Evolutionary conservation across 306 rosid species (phyloP).

Genomic region (Calophaca sinica): DNA sequence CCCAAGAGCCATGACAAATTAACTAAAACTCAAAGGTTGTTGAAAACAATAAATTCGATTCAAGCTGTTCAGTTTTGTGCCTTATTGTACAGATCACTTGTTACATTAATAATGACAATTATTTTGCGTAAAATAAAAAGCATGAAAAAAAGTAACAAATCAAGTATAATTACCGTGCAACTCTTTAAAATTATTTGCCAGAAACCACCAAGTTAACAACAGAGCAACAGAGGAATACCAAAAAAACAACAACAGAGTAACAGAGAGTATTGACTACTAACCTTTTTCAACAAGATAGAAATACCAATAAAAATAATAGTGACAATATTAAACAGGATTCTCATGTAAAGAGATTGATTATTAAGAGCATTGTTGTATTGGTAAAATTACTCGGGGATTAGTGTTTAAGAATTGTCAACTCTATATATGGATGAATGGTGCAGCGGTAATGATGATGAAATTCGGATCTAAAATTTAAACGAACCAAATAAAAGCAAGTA

Average conservation of each 20-base stretch:
- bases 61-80: neutral
- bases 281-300: neutral
- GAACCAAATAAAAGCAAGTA: neutral
- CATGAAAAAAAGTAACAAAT: neutral
- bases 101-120: neutral
- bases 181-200: too few species aligned
- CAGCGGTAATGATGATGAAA: neutral
- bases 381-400: too few species aligned
- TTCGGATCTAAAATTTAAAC: neutral
- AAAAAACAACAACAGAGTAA: too few species aligned
- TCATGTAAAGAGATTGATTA: neutral
- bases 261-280: neutral
- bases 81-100: too few species aligned
- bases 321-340: neutral
- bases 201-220: too few species aligned
- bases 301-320: neutral
- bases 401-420: neutral
- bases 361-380: too few species aligned
- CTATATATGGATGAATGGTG: neutral
- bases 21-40: neutral
- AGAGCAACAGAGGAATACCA: too few species aligned
- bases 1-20: neutral
- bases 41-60: slow-evolving; percentile 1
- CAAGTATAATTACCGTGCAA: too few species aligned
- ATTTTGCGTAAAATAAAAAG: neutral